phyloP scores from a whole-genome alignment of 2,329 filamentous ascomycete genomes.

The Dothideomycetes sp. region DNA sequence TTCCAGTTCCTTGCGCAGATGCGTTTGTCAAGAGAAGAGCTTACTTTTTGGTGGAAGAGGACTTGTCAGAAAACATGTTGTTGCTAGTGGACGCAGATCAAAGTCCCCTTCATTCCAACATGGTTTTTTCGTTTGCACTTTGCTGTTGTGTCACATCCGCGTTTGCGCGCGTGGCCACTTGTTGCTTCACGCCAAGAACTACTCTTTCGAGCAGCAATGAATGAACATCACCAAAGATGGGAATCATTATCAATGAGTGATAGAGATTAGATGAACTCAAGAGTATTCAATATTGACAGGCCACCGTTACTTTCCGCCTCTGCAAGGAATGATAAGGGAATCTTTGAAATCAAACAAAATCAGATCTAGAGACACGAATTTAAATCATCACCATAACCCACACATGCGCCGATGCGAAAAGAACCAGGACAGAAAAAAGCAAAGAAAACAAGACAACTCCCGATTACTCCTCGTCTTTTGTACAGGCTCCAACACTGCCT shows the following conservation, averaged over 20 bases:
- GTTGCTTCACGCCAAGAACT: too few relatives aligned
- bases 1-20: background rate
- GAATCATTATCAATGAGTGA: too few relatives aligned
- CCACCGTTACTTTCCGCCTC: too few relatives aligned
- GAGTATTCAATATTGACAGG: too few relatives aligned
- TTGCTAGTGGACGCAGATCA: background rate
- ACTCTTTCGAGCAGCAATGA: too few relatives aligned
- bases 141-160: too few relatives aligned
- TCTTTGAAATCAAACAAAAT: constrained; percentile 5
- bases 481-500: background rate
- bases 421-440: constrained; percentile 2
- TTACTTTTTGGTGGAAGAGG: background rate
- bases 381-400: constrained; percentile 6
- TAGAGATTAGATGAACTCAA: too few relatives aligned
- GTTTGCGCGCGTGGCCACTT: constrained; percentile 9
- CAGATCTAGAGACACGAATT: constrained; percentile 9
- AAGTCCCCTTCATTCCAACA: background rate
- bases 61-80: background rate
- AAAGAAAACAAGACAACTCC: constrained; percentile 12
- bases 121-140: constrained; percentile 1
- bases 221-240: too few relatives aligned
- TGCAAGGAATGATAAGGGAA: constrained; percentile 12
- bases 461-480: constrained; percentile 4
- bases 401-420: too few relatives aligned
- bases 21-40: background rate